phyloP scores from a whole-genome alignment of 306 rosid genomes.

The Alnus rubra region DNA sequence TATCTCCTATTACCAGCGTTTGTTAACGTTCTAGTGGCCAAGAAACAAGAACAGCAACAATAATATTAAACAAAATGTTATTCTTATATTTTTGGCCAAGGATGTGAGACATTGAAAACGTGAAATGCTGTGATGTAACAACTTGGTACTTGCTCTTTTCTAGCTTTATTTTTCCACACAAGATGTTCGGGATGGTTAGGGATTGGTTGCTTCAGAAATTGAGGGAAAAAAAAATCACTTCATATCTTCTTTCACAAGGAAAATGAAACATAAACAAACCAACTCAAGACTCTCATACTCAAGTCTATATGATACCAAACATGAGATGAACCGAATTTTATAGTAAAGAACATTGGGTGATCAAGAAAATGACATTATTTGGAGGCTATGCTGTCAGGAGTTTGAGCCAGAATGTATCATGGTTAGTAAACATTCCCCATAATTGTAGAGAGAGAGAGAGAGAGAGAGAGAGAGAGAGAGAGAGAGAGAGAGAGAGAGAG shows the following conservation, averaged over 20 bases:
- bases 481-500: neutral
- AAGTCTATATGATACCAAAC: neutral
- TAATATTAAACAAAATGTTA: too few relatives aligned
- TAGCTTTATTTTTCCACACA: neutral
- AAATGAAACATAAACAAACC: neutral
- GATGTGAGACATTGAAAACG: constrained; percentile 18
- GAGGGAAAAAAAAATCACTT: neutral
- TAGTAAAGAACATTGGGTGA: neutral
- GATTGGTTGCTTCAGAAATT: neutral
- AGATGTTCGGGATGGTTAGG: neutral
- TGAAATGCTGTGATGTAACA: neutral
- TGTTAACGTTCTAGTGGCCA: neutral
- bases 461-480: neutral
- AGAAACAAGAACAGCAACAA: neutral
- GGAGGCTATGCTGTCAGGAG: constrained; percentile 3
- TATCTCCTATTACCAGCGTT: constrained; percentile 3
- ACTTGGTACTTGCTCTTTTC: neutral
- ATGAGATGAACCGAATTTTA: neutral
- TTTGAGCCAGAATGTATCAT: neutral
- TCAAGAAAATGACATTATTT: neutral
- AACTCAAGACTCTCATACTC: neutral
- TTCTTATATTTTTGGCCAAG: neutral
- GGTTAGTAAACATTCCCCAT: neutral
- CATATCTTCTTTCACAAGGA: neutral
- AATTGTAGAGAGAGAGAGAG: neutral